Evolutionary conservation across 2,329 filamentous ascomycete species (phyloP).

Genomic region (Cordyceps cicadae): DNA sequence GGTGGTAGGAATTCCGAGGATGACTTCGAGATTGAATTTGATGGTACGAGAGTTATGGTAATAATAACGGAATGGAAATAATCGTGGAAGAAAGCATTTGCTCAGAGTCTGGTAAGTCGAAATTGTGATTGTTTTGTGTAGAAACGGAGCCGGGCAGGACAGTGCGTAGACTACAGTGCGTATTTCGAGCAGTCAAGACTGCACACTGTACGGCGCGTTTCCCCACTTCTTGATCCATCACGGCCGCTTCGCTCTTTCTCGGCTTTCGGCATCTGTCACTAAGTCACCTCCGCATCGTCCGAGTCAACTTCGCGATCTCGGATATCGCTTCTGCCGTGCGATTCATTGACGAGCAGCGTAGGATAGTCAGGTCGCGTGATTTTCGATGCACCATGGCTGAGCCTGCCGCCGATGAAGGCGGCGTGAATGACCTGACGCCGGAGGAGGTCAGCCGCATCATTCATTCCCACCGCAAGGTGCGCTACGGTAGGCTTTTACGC

Average conservation of each 20-base stretch:
- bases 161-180: neutral
- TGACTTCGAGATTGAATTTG: neutral
- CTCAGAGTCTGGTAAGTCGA: neutral
- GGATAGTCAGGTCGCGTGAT: neutral
- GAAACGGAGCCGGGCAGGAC: neutral
- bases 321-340: slow-evolving; percentile 12
- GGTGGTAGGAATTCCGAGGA: neutral
- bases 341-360: neutral
- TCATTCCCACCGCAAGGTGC: slow-evolving; percentile 60
- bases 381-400: slow-evolving; percentile 32
- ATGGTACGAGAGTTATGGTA: neutral
- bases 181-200: no score
- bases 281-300: slow-evolving; percentile 15
- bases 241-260: slow-evolving; percentile 17
- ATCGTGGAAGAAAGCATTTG: neutral
- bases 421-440: slow-evolving; percentile 50
- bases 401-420: slow-evolving; percentile 35
- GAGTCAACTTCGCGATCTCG: slow-evolving; percentile 18
- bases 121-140: neutral
- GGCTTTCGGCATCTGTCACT: slow-evolving; percentile 30
- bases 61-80: neutral
- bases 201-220: neutral
- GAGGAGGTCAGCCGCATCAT: slow-evolving; percentile 62
- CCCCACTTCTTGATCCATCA: neutral
- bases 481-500: slow-evolving; percentile 47